phyloP scores from a whole-genome alignment of 768 basidiomycete genomes.

The Leccinum variicolor region DNA sequence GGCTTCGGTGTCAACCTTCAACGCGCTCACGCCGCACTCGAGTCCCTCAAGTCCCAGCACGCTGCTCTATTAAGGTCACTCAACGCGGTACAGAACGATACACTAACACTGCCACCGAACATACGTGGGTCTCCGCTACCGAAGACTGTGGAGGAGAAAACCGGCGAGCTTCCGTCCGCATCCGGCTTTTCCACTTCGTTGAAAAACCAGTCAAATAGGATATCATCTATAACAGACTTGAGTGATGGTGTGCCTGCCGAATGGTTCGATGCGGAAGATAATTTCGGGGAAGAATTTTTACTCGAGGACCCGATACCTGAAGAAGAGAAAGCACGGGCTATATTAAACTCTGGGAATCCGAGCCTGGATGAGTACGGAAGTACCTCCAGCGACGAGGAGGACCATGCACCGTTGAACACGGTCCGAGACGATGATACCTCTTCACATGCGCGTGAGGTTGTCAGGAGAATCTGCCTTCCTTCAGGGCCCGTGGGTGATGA shows the following conservation, averaged over 20 bases:
- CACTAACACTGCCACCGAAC: conserved; percentile 14
- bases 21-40: conserved; percentile 46
- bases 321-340: conserved; percentile 38
- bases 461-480: conserved; percentile 57
- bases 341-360: conserved; percentile 40
- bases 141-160: conserved; percentile 48
- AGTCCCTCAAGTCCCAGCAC: conserved; percentile 60
- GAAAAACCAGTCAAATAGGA: conserved; percentile 37
- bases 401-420: conserved; percentile 6
- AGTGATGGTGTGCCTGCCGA: conserved; percentile 51
- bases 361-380: conserved; percentile 38
- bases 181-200: conserved; percentile 27
- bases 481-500: conserved; percentile 65
- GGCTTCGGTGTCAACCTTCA: conserved; percentile 31
- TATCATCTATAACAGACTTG: conserved; percentile 46
- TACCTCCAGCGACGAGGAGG: conserved; percentile 48
- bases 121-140: conserved; percentile 37
- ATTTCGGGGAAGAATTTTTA: conserved; percentile 53
- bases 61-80: conserved; percentile 45
- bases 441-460: conserved; percentile 28
- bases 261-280: conserved; percentile 76
- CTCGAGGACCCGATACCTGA: conserved; percentile 44
- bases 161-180: conserved; percentile 25
- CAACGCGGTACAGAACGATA: conserved; percentile 32
- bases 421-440: conserved; percentile 5